Percentiles rank a stretch among this genome's conserved stretches.
Conservation (phyloP, 345 rosid genomes). For the Camelina neglecta region DNA sequence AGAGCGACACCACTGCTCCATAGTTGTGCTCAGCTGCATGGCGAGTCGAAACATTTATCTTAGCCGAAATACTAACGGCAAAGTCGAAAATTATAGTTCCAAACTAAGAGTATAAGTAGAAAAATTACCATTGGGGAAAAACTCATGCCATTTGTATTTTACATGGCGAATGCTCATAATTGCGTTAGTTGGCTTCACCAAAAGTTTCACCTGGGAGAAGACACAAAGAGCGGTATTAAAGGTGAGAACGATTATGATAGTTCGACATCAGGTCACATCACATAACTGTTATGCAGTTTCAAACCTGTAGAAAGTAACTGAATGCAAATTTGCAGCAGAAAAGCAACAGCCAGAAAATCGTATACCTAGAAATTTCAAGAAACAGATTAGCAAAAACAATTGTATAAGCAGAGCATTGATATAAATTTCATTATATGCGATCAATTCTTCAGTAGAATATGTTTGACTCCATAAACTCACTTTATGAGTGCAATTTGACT, state of each 20-base stretch:
- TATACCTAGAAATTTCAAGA: conserved; percentile 66
- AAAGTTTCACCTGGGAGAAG: conserved; percentile 66
- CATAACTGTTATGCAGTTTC: conserved; percentile 11
- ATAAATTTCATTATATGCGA: conserved; percentile 19
- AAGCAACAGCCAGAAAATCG: conserved; percentile 86
- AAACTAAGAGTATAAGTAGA: conserved; percentile 9
- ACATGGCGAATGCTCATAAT: conserved; percentile 73
- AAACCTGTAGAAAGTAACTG: conserved; percentile 87
- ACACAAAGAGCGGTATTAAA: conserved; percentile 24
- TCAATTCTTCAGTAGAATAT: conserved; percentile 10
- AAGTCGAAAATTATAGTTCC: background rate
- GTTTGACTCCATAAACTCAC: conserved; percentile 55
- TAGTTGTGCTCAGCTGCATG: conserved; percentile 68
- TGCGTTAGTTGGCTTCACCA: conserved; percentile 90
- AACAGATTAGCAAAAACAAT: conserved; percentile 24
- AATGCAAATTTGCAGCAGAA: conserved; percentile 68
- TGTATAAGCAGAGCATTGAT: conserved; percentile 25
- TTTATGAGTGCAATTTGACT: conserved; percentile 88
- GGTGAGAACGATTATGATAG: conserved; percentile 25
- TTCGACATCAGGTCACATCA: conserved; percentile 19
- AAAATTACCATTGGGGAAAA: conserved; percentile 75
- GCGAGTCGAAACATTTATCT: conserved; percentile 24
- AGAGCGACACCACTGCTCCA: conserved; percentile 79
- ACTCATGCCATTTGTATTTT: conserved; percentile 86
- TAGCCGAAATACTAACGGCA: conserved; percentile 20